Base-by-base conservation (phyloP, 2,329 filamentous ascomycete genomes). In the Trichoderma lentiforme region DNA sequence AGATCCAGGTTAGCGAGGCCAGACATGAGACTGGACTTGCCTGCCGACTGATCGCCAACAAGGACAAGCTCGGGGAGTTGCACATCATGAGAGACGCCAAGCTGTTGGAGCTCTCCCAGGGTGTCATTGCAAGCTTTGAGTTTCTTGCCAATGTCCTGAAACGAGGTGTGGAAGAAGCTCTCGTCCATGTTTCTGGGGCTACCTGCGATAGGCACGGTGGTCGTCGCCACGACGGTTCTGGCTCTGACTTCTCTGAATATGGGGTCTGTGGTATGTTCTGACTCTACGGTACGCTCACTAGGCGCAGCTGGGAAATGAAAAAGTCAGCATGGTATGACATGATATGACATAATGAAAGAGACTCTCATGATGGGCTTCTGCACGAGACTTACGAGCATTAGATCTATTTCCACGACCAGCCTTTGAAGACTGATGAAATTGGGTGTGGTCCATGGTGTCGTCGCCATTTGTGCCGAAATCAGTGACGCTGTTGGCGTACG, bases 21-120 rank as follows among this genome's bases (percentile, higher is more conserved):
- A 14, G 90, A 90, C 86, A 88, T 88, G 6, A 88, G 77, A 32
- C 84, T 94, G 0, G 91, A 94, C 78, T 97, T 97, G 0, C 94
- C 95, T 0, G 93, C 92, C 0, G 89, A 93, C 77, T 97, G 94
- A 63, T 97, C 94, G 0, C 94, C 94, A 0, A 97, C 89, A 0
- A 97, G 88, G 6, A 95, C 92, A 11, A 97, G 89, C 75, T 94
- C 93, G 0, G 94, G 93, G 0, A 97, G 83, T 0, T 89, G 88
- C 0, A 93, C 88, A 5, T 90, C 87, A 21, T 92, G 88, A 64
- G 92, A 90, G 0, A 97, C 90, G 0, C 92, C 93, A 0, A 95
- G 86, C 6, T 90, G 86, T 65, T 93, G 89, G 0, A 97, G 86
- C 62, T 91, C 88, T 3, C 88, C 88, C 0, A 94, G 86, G 0